These are phyloP conservation scores for Claviceps sorghi DNA, from an alignment of 2,329 filamentous ascomycete genomes.

Conservation along the genomic window DNA sequence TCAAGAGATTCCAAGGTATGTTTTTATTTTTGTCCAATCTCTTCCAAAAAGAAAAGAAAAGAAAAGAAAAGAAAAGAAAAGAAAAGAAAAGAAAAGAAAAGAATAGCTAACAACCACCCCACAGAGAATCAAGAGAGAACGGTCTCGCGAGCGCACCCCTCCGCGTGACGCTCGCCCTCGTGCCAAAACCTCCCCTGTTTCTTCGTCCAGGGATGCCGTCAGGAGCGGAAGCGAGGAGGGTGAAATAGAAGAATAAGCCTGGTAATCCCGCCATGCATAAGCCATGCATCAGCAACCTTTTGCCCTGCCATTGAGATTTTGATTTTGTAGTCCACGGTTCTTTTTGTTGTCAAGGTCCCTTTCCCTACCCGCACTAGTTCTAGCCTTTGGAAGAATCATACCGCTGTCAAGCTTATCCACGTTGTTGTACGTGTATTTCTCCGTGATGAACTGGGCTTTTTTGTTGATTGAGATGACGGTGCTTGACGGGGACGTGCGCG, in stretches of 20 bases:
- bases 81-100: neutral
- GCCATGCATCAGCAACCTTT: too few species aligned
- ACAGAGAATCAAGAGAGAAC: constrained; percentile 44
- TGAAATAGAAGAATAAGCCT: constrained; percentile 65
- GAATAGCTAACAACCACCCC: constrained; percentile 12
- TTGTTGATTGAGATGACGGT: too few species aligned
- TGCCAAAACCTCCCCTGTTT: constrained; percentile 38
- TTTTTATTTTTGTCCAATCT: neutral
- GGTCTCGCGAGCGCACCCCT: constrained; percentile 45
- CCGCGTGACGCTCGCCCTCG: constrained; percentile 40
- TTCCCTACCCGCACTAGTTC: too few species aligned
- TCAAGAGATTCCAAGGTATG: constrained; percentile 53
- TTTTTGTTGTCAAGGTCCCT: too few species aligned
- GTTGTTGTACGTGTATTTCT: too few species aligned
- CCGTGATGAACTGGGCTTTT: too few species aligned
- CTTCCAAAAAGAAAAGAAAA: neutral
- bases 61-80: neutral
- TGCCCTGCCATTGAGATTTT: too few species aligned
- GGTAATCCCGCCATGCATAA: neutral
- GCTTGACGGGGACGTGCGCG: too few species aligned
- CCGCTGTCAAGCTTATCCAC: too few species aligned
- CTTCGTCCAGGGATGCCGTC: constrained; percentile 31
- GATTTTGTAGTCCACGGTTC: too few species aligned
- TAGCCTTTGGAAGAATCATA: neutral
- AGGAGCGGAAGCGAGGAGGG: constrained; percentile 82